phyloP scores from a whole-genome alignment of 2,329 filamentous ascomycete genomes.

The Cordyceps javanica region DNA sequence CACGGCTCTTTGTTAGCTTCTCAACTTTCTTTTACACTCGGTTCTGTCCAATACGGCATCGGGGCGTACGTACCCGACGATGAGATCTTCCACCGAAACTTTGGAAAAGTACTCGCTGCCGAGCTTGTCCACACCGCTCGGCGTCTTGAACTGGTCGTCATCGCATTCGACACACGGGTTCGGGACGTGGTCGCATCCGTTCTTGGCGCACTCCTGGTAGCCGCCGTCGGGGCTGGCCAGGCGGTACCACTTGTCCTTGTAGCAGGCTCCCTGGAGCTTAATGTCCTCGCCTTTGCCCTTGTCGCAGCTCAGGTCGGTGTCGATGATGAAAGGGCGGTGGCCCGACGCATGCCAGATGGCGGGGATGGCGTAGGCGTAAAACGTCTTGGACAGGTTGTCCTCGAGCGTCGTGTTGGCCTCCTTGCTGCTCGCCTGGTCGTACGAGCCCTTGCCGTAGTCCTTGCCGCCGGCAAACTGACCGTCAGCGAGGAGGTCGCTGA shows the following conservation, averaged over 20 bases:
- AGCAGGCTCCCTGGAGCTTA: conserved; percentile 21
- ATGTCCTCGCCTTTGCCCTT: conserved; percentile 14
- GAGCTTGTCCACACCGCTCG: neutral
- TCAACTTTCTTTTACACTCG: neutral
- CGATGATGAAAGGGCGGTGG: neutral
- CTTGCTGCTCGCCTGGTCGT: neutral
- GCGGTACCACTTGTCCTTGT: conserved; percentile 13
- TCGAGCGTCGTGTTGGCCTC: conserved; percentile 11
- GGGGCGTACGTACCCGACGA: neutral
- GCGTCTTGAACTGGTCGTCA: conserved; percentile 1
- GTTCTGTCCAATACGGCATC: no score
- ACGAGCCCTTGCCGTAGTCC: neutral
- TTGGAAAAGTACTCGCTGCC: neutral
- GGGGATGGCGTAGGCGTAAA: conserved; percentile 3
- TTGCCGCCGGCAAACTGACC: conserved; percentile 24
- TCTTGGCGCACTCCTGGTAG: neutral
- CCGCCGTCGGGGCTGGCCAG: neutral
- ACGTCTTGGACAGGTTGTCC: conserved; percentile 11
- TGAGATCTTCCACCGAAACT: neutral
- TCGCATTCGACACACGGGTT: neutral
- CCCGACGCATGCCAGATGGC: neutral
- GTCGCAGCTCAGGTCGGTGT: conserved; percentile 18
- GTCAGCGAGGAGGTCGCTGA: conserved; percentile 22
- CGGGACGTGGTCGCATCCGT: neutral
- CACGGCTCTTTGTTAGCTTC: neutral